A percentile compares a stretch with the other conserved stretches of the same genome.
These are phyloP conservation scores for Sordariomycetes sp. DNA, from an alignment of 2,329 filamentous ascomycete genomes.

Conservation along the genomic window DNA sequence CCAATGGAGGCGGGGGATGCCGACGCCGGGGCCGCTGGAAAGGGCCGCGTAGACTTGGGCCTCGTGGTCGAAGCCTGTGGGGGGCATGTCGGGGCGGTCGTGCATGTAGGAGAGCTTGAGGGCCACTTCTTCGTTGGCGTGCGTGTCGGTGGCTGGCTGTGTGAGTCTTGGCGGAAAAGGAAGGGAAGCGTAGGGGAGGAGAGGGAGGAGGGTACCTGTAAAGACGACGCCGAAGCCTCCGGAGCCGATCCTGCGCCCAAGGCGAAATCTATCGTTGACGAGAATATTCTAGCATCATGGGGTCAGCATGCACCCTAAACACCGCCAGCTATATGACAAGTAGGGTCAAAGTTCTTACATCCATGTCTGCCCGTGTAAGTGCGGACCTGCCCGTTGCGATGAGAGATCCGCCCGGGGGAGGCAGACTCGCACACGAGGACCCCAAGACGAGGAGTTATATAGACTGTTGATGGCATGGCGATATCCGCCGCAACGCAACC, in stretches of 20 bases:
- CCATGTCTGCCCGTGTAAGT: neutral
- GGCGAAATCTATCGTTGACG: constrained; percentile 9
- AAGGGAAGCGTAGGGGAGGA: neutral
- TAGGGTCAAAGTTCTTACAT: neutral
- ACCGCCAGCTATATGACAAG: too few relatives aligned
- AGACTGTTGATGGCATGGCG: too few relatives aligned
- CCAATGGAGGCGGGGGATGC: constrained; percentile 11
- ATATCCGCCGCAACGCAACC: too few relatives aligned
- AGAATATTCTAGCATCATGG: constrained; percentile 7
- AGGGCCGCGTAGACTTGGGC: constrained; percentile 8
- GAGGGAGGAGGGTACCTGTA: constrained; percentile 6
- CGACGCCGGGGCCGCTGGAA: constrained; percentile 2
- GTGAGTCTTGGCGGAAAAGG: neutral
- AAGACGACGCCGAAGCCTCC: constrained; percentile 11
- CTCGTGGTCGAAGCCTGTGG: constrained; percentile 8
- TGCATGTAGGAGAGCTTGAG: neutral
- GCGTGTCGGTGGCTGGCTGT: neutral
- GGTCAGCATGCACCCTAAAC: neutral
- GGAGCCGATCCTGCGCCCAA: constrained; percentile 9
- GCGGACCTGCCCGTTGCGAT: neutral
- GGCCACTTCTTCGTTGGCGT: neutral
- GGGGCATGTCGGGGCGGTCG: neutral
- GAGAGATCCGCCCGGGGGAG: neutral
- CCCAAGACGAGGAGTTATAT: neutral
- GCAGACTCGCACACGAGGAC: neutral